A percentile compares a stretch with the other conserved stretches of the same genome.
Evolutionary conservation across 2,329 filamentous ascomycete species (phyloP).

Genomic region (Diaporthe ampelina): DNA sequence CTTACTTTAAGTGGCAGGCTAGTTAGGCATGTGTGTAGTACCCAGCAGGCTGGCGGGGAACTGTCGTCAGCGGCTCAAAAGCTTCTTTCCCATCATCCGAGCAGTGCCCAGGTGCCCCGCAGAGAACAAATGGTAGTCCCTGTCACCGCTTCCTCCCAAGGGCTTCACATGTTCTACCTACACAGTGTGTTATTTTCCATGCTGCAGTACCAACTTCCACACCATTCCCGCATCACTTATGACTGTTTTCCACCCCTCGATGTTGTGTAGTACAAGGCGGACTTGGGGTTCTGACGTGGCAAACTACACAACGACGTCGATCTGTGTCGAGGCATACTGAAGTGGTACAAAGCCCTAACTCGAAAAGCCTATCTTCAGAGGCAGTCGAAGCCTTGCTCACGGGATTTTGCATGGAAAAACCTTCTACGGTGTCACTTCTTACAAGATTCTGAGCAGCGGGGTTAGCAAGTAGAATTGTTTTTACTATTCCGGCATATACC

Average conservation of each 20-base stretch:
- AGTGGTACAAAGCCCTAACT: background rate
- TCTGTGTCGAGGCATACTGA: background rate
- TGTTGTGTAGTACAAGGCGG: slow-evolving; percentile 13
- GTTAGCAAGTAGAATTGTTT: background rate
- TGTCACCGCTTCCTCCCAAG: background rate
- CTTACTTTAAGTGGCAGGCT: background rate
- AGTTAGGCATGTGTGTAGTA: background rate
- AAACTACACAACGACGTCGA: background rate
- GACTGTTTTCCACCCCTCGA: background rate
- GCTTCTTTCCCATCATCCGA: slow-evolving; percentile 11
- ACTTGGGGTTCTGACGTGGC: slow-evolving; percentile 5
- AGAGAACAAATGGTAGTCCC: background rate
- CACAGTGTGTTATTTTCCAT: background rate
- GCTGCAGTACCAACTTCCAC: background rate
- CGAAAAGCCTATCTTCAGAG: background rate
- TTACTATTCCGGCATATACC: background rate
- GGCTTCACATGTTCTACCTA: background rate
- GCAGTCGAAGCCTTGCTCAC: background rate
- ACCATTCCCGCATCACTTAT: background rate
- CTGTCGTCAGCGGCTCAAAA: slow-evolving; percentile 32
- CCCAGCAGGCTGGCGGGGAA: background rate
- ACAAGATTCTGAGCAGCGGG: background rate
- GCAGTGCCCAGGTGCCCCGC: background rate
- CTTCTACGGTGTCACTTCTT: background rate
- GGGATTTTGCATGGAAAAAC: background rate